Conservation (phyloP, 805 yeast species). For the Torulaspora indica region DNA sequence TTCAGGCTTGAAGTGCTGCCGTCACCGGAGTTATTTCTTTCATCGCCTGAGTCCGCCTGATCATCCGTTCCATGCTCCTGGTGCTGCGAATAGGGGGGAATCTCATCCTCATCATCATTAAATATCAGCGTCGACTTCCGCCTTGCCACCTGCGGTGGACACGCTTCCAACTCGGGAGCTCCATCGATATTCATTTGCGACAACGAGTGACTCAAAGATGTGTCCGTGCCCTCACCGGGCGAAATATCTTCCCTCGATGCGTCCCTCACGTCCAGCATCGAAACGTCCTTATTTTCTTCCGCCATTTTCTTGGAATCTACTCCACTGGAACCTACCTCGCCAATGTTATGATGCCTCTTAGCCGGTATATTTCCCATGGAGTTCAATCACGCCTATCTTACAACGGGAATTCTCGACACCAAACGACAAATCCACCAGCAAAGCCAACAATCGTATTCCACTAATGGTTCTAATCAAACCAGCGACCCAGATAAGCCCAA, state of each 20-base stretch:
- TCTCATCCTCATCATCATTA: conserved; percentile 56
- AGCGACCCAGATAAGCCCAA: too few species aligned
- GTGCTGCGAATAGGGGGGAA: conserved; percentile 12
- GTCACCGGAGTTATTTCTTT: background rate
- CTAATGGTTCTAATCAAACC: too few species aligned
- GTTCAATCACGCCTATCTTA: background rate
- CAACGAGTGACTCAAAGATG: conserved; percentile 28
- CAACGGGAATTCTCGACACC: background rate
- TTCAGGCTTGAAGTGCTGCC: conserved; percentile 5
- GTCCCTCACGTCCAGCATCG: conserved; percentile 30
- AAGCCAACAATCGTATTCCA: background rate
- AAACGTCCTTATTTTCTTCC: conserved; percentile 25
- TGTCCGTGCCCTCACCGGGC: conserved; percentile 3
- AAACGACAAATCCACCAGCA: background rate
- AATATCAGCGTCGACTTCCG: conserved; percentile 69
- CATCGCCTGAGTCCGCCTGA: conserved; percentile 7
- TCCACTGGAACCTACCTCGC: background rate
- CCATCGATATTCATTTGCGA: conserved; percentile 37
- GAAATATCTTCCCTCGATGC: conserved; percentile 15
- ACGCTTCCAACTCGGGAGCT: conserved; percentile 20
- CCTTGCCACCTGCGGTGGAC: conserved; percentile 36
- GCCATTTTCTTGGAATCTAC: conserved; percentile 1
- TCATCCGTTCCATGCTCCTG: conserved; percentile 10
- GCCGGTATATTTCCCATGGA: conserved; percentile 7
- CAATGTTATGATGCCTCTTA: conserved; percentile 4